phyloP scores from a whole-genome alignment of 2,329 filamentous ascomycete species.

The Daldinia sp. region DNA sequence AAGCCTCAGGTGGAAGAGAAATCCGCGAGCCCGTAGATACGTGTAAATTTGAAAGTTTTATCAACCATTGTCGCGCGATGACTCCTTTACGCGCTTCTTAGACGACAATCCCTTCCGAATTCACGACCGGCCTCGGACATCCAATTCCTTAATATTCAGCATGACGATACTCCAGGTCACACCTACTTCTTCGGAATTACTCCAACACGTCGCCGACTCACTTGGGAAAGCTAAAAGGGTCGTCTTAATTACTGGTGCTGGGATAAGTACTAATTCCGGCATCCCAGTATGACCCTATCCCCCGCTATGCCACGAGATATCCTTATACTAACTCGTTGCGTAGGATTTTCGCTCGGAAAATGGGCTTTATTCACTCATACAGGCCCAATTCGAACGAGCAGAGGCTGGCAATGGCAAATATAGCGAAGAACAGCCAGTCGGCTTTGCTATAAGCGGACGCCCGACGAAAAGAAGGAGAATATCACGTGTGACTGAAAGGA shows the following conservation, averaged over 20 bases:
- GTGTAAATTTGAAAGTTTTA: background rate
- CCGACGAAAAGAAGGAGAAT: slow-evolving; percentile 47
- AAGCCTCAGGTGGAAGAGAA: slow-evolving; percentile 11
- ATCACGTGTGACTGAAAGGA: slow-evolving; percentile 39
- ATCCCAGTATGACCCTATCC: slow-evolving; percentile 70
- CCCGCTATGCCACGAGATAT: slow-evolving; percentile 11
- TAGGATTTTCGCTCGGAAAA: slow-evolving; percentile 80
- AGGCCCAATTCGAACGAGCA: slow-evolving; percentile 72
- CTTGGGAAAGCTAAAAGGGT: slow-evolving; percentile 75
- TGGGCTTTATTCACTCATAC: slow-evolving; percentile 78
- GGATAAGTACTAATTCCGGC: slow-evolving; percentile 81
- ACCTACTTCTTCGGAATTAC: slow-evolving; percentile 62
- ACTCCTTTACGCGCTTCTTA: slow-evolving; percentile 21
- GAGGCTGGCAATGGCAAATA: slow-evolving; percentile 53
- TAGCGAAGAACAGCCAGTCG: slow-evolving; percentile 43
- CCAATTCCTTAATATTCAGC: slow-evolving; percentile 42
- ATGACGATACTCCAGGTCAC: slow-evolving; percentile 72
- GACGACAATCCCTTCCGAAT: slow-evolving; percentile 10
- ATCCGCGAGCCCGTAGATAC: background rate
- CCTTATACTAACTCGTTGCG: slow-evolving; percentile 37
- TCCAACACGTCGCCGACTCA: slow-evolving; percentile 74
- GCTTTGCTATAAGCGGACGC: slow-evolving; percentile 48
- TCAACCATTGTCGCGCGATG: slow-evolving; percentile 20
- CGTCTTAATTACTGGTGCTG: slow-evolving; percentile 78
- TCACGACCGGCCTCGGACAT: background rate